phyloP scores from a whole-genome alignment of 495 filamentous ascomycete genomes.

The Schizothecium vesticola region DNA sequence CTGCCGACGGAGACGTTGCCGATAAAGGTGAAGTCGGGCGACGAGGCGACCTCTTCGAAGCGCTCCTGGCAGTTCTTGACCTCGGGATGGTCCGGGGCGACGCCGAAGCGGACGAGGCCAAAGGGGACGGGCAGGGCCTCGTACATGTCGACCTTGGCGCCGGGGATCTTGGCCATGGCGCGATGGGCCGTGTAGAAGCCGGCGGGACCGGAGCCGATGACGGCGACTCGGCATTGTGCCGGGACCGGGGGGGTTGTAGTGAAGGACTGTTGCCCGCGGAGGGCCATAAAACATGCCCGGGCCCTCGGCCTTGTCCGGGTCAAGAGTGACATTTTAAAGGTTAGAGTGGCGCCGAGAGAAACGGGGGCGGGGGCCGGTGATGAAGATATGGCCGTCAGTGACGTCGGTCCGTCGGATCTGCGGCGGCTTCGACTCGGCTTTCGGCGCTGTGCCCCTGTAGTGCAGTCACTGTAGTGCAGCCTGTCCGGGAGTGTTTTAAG shows the following conservation, averaged over 20 bases:
- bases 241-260: conserved; percentile 19
- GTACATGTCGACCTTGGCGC: conserved; percentile 88
- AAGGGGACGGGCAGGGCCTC: conserved; percentile 89
- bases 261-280: not conserved
- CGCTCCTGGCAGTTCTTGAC: conserved; percentile 98
- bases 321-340: not conserved
- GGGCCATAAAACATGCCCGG: not conserved
- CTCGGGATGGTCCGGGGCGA: conserved; percentile 95
- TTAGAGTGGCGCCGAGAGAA: not conserved
- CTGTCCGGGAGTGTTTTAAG: too few relatives aligned
- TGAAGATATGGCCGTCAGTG: not conserved
- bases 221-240: conserved; percentile 58
- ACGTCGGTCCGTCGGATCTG: not conserved
- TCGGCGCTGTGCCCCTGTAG: not conserved
- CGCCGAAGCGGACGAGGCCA: conserved; percentile 85
- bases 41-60: conserved; percentile 79
- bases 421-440: not conserved
- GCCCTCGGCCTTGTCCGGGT: not conserved
- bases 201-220: conserved; percentile 92
- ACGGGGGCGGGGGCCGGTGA: not conserved
- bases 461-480: too few relatives aligned
- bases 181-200: conserved; percentile 92
- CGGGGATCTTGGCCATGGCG: conserved; percentile 64
- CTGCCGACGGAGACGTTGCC: conserved; percentile 82
- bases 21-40: conserved; percentile 80